Base-by-base conservation (phyloP, 805 yeast species). In the Starmerella floris region DNA sequence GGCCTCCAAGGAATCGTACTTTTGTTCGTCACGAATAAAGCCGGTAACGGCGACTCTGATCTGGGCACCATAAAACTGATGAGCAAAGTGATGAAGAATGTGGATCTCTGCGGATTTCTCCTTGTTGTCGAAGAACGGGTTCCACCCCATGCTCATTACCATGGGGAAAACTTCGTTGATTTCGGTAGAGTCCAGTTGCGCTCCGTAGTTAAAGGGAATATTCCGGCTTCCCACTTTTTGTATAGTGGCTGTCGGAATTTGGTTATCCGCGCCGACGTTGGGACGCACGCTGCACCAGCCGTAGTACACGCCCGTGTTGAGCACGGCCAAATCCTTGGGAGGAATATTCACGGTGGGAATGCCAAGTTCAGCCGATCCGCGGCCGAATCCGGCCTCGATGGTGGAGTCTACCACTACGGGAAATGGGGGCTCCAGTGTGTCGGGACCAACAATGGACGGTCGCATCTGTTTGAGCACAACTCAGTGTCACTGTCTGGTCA, bases 71-170 rank as follows among this genome's bases (percentile, higher is more conserved):
- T 91, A 91, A 58, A 91, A 91, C 49, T 72, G 68, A 10, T 64
- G 55, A 0, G 56, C 49, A 55, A 85, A 91, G 34, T 77, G 63
- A 62, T 84, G 93, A 42, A 91, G 68, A 4, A 91, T 71, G 60
- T 91, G 95, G 20, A 91, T 66, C 55, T 91, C 71, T 3, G 91
- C 93, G 0, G 94, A 77, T 62, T 83, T 83, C 52, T 72, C 72
- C 39, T 73, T 68, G 61, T 91, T 87, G 22, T 77, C 72, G 63
- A 76, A 91, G 58, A 79, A 88, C 30, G 98, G 97, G 57, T 91
- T 91, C 82, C 85, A 83, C 1, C 99, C 99, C 17, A 91, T 70
- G 8, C 95, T 83, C 83, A 88, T 79, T 8, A 91, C 98, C 78
- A 85, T 84, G 0, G 96, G 96, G 22, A 76, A 64, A 1, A 68